Base-by-base conservation (phyloP, 805 yeast genomes). In the Candida manassasensis region DNA sequence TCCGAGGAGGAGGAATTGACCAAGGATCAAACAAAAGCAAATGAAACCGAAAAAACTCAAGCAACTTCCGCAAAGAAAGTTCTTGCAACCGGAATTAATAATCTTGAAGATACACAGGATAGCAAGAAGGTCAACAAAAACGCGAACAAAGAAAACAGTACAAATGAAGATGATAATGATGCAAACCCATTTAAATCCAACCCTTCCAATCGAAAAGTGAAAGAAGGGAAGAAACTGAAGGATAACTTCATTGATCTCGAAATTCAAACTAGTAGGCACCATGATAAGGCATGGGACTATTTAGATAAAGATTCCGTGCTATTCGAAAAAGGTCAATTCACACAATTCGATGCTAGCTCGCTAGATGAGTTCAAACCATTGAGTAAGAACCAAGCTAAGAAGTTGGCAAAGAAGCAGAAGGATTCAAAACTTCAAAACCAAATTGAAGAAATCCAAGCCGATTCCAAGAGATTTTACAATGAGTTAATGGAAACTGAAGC, bases 401-500 rank as follows among this genome's bases (percentile, higher is more conserved):
- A 43, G 31, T 27, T 45, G 18, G 37, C 40, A 8, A 47, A 46
- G 24, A 46, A 46, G 37, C 38, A 38, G n/a, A 34, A 38, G 17
- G 34, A 39, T 25, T 30, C 25, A 17, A 35, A 35, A 15, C 27
- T 42, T 11, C 36, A 37, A 12, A 29, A 30, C 15, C 46, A 42
- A 13, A 27, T 37, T 16, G 35, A 38, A 28, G 41, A 41, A 22
- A 35, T 38, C 15, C 39, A 41, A 27, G 21, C 21, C 4, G 29
- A 38, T 11, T 32, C 39, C 6, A 39, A 52, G 48, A 50, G 50
- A 38, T 63, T 67, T 47, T 50, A 61, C 27, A 45, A 44, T n/a
- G 52, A 55, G 21, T 51, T 67, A 21, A 51, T 51, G 44, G 39
- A 56, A 11, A 67, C 72, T 0, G 71, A 67, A 40, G 72, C 73